Percentiles rank a stretch among this genome's conserved stretches.
phyloP scores from a whole-genome alignment of 345 rosid genomes.

The Clarkia xantiana region DNA sequence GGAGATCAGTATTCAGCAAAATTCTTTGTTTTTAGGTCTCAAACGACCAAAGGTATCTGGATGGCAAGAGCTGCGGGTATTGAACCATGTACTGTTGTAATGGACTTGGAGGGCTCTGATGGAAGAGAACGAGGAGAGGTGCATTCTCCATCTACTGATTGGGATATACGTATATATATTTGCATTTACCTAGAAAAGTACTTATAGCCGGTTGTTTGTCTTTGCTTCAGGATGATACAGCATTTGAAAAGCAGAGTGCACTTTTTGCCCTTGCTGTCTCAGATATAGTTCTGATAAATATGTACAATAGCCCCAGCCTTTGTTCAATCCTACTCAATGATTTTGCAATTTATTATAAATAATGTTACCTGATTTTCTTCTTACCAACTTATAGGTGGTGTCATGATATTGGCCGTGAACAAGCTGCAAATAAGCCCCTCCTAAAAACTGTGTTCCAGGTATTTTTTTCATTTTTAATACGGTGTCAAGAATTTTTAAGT shows the following conservation, averaged over 20 bases:
- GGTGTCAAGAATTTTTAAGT: neutral
- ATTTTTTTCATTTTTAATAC: slow-evolving; percentile 6
- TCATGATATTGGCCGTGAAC: slow-evolving; percentile 99
- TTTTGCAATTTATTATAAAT: neutral
- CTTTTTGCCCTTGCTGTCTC: slow-evolving; percentile 98
- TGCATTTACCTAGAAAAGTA: too few species aligned
- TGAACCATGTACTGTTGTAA: slow-evolving; percentile 69
- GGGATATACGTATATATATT: neutral
- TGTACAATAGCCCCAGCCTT: slow-evolving; percentile 32
- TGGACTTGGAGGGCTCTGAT: slow-evolving; percentile 96
- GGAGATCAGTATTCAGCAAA: slow-evolving; percentile 7
- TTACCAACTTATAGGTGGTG: slow-evolving; percentile 71
- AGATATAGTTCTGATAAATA: slow-evolving; percentile 93
- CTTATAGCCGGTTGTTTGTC: neutral
- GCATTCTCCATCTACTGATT: slow-evolving; percentile 1
- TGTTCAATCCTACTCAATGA: neutral
- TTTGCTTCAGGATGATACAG: slow-evolving; percentile 77
- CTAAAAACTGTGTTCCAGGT: slow-evolving; percentile 99
- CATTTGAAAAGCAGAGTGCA: slow-evolving; percentile 99
- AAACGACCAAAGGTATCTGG: slow-evolving; percentile 85
- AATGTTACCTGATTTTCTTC: slow-evolving; percentile 5
- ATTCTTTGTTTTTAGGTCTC: slow-evolving; percentile 45
- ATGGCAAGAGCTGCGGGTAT: slow-evolving; percentile 66
- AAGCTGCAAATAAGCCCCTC: slow-evolving; percentile 99
- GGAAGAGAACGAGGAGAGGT: slow-evolving; percentile 96